Base-by-base conservation (phyloP, 2,329 filamentous ascomycete species). In the Rutstroemia sp. region DNA sequence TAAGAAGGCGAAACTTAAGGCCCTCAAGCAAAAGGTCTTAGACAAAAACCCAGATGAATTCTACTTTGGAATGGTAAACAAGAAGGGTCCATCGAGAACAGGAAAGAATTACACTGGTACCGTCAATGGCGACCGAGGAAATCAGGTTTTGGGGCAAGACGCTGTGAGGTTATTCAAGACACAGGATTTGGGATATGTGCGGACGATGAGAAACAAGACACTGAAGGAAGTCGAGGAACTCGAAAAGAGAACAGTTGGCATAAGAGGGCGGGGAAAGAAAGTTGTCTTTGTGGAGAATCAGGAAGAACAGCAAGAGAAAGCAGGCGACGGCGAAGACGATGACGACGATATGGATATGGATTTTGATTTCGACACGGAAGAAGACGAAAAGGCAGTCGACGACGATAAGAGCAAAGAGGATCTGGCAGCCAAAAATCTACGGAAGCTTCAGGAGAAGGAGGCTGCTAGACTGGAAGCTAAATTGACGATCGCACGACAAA, bases 1-100 rank as follows among this genome's bases (percentile, higher is more conserved):
- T 70, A 87, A 88, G 67, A 82, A 87, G 68, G 69, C 72, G 0
- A 75, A 79, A 54, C 77, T 87, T 58, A 81, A 82, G 66, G 72
- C 72, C 27, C 78, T 88, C 50, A 76, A 77, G 48, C 73, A 78
- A 57, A 87, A 87, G 67, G 84, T 82, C 5, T 71, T 81, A 57
- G 79, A 84, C 40, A 80, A 83, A 63, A 87, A 87, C 70, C 83
- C 86, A 52, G 84, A 88, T 79, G 84, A 88, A 67, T 88, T 87
- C 71, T 86, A 86, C 73, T 86, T 82, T 66, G 82, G 81, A 60
- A 88, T 88, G 84, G 73, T 86, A 65, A 81, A 79, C 62, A 80
- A 80, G 59, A 75, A 76, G 56, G 82, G 82, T 9, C 78, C 81
- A 4, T 76, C 78, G 5, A 75, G 76, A 6, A 70, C 70, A 17